Conservation (phyloP, 139 green algal species). For the Chlorella sorokiniana region DNA sequence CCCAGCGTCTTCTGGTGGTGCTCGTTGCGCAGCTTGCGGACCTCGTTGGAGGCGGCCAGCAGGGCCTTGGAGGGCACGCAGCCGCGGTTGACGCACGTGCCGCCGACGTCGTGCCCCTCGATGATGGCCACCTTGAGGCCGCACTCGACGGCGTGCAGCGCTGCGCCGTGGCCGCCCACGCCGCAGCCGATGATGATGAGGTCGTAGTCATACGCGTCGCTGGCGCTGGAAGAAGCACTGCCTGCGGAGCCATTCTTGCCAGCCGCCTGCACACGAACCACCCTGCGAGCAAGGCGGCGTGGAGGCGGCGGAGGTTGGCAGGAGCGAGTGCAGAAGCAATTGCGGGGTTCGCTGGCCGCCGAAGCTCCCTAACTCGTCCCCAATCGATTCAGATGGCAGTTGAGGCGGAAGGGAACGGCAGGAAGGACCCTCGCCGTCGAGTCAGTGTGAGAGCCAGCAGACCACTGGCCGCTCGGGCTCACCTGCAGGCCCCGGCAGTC, state of each 20-base stretch:
- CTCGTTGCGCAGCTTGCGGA: constrained; percentile 87
- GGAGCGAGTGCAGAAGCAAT: not conserved
- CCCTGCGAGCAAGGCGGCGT: not conserved
- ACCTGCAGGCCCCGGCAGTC: not conserved
- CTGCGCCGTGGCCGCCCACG: constrained; percentile 97
- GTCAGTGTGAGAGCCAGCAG: not conserved
- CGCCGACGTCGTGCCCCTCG: constrained; percentile 96
- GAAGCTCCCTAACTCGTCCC: not conserved
- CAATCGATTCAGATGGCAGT: no score
- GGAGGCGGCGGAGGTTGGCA: not conserved
- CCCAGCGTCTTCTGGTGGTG: constrained; percentile 94
- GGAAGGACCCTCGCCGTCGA: not conserved
- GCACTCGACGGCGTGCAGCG: constrained; percentile 95
- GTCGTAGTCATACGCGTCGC: constrained; percentile 94
- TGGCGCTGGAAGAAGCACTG: not conserved
- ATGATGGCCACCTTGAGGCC: constrained; percentile 97
- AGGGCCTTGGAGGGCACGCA: constrained; percentile 98
- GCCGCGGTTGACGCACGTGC: constrained; percentile 99
- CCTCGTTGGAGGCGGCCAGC: constrained; percentile 89
- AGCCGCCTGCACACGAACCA: constrained; percentile 1
- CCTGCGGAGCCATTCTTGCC: constrained; percentile 31
- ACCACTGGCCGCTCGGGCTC: not conserved
- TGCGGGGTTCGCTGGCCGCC: not conserved
- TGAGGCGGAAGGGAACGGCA: no score
- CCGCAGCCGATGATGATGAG: constrained; percentile 98